Evolutionary conservation across 148 eudicot genomes (phyloP), one percentile per base, ranked within the genome.

Genomic region (Hydrangea macrophylla): DNA sequence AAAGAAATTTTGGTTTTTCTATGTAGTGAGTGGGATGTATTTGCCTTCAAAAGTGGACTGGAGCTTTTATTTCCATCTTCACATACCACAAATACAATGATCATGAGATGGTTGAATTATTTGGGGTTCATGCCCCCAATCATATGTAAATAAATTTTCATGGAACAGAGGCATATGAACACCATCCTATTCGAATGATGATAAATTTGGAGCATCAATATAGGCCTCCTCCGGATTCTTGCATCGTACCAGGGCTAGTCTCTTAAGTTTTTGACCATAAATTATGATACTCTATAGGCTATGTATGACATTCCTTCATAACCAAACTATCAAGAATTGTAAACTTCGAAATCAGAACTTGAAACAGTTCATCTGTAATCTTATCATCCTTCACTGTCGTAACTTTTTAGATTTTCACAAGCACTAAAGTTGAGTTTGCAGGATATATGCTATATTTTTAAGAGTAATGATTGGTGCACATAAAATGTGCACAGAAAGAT

Each of bases 161-260:
- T 60, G 39, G 50, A 33, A 54, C 55, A 65, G 30, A 44, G 75
- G 72, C 60, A 67, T 27, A 35, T 32, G 61, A 54, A 39, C 58
- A 33, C 84, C 84, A 31, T 58, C 66, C 53, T 70, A 81, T 64
- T 81, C 72, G 17, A 81, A 70, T 2, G 68, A 57, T 12, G n/a
- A 51, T 57, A 81, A 54, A 68, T 77, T 70, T 9, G 81, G 81
- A 31, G 76, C 76, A 67, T 76, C 76, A 56, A 81, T 66, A 65
- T 48, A 57, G 25, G 65, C 66, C 56, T 76, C 78, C 23, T 20
- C 4, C 54, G 77, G 75, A 20, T 70, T 70, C 28, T 13, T 25
- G 58, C 84, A 81, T 6, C 74, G 31, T 18, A 54, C 18, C 1
- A 81, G 40, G 8, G 67, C 39, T 37, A 81, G 65, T 22, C 48